These are phyloP conservation scores for Diplodia seriata DNA, from an alignment of 2,329 filamentous ascomycete genomes.

Conservation along the genomic window DNA sequence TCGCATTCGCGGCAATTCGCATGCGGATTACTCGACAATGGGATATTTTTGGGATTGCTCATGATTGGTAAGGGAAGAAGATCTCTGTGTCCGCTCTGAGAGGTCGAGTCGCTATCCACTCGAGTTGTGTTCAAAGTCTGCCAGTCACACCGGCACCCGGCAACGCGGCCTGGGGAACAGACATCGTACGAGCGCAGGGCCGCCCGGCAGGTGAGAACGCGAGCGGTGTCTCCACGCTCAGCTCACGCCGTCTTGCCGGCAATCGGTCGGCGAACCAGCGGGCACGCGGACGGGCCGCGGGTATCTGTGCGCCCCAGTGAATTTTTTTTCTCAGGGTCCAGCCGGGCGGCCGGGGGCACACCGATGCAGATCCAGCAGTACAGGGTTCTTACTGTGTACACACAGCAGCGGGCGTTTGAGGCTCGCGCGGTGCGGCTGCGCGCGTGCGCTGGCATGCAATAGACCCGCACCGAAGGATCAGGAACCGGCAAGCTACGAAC, in stretches of 20 bases:
- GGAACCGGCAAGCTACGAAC: conserved; percentile 10
- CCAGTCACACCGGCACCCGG: conserved; percentile 7
- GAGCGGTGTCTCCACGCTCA: conserved; percentile 18
- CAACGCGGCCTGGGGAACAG: background rate
- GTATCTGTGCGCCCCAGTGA: conserved; percentile 19
- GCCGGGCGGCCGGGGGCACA: background rate
- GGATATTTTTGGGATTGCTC: conserved; percentile 6
- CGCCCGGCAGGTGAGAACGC: background rate
- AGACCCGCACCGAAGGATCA: conserved; percentile 12
- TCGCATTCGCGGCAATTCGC: background rate
- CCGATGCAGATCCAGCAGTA: conserved; percentile 26
- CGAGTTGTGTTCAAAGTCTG: background rate
- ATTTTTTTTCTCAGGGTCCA: conserved; percentile 27
- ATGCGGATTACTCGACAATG: background rate
- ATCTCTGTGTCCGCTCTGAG: background rate
- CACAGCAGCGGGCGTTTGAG: conserved; percentile 10
- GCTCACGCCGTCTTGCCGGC: conserved; percentile 14
- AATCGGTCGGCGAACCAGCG: conserved; percentile 15
- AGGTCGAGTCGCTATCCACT: background rate
- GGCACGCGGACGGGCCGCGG: conserved; percentile 21
- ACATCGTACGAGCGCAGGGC: conserved; percentile 18
- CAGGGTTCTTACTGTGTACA: conserved; percentile 20
- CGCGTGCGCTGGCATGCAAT: conserved; percentile 26
- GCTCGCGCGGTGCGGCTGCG: conserved; percentile 16
- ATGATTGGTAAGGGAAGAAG: background rate